Evolutionary conservation across 2,329 filamentous ascomycete species (phyloP), one percentile per base, ranked within the genome.

Genomic region (Colletotrichum sp.): DNA sequence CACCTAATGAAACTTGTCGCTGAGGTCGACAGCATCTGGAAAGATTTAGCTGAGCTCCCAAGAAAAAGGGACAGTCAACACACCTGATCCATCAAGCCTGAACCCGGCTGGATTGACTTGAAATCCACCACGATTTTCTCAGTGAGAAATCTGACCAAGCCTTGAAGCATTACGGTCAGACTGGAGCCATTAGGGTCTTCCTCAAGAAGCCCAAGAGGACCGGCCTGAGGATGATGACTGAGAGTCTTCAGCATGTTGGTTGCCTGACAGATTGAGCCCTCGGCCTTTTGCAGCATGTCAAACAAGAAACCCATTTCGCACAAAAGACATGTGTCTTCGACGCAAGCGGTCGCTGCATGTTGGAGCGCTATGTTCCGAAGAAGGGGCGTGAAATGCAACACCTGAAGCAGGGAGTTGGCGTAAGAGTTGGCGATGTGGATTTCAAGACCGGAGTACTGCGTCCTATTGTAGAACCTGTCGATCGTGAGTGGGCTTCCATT

Each of bases 381-480:
- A 24, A 98, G 85, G 1, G 96, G 96, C 1, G 95, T 98, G 81
- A 98, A 99, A 78, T 96, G 94, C 84, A 98, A 93, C 3, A 99
- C 90, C 83, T 99, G 97, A 39, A 99, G 88, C 6, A 99, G 90
- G 0, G 97, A 91, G 80, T 99, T 99, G 71, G 96, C 95, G 81
- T 99, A 99, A 3, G 96, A 98, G 83, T 99, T 99, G 57, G 96
- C 92, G 76, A 99, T 98, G 83, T 99, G 96, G 61, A 95, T 99
- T 83, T 99, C 96, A 52, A 99, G 88, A 0, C 97, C 97, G 12
- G 97, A 98, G 82, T 95, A 98, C 28, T 88, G 89, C 2, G 98
- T 99, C 83, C 95, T 96, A 85, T 99, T 99, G 88, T 98, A 99
- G 84, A 95, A 99, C 73, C 95, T 95, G 78, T 6, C 14, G 16